Evolutionary conservation across 164 flowering plant genomes (phyloP), one percentile per base, ranked within the genome.

Genomic region (Liriodendron chinense): DNA sequence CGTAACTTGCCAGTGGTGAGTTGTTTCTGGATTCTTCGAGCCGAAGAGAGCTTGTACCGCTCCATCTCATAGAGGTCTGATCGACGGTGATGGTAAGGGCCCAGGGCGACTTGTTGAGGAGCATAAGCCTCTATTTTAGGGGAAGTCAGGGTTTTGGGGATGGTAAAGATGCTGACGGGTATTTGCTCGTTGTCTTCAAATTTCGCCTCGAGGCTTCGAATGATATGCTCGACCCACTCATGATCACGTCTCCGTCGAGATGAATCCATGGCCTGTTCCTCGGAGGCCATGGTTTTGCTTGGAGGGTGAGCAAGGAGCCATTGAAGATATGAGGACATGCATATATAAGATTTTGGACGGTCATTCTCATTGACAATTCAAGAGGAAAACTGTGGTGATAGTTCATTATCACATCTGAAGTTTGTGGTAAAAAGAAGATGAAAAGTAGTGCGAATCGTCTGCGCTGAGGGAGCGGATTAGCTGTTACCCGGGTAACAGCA

Each of bases 1-100:
- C 65, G 70, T 62, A 83, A 77, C n/a, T 77, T 71, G 56, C 50
- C 16, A 28, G 18, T 61, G 14, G 48, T 23, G 68, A 78, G 79
- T 14, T 72, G 65, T 43, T 56, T 50, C 16, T 77, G 79, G 26
- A 56, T 34, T 16, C 71, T 50, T 53, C 66, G 50, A 7, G 71
- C 79, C 1, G 75, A 13, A 14, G 47, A 50, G 48, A 74, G 22
- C 71, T 74, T 74, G 48, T 65, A 74, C 18, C 71, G 20, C 71
- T 66, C 49, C 76, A 74, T 74, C 9, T 74, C 71, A 23, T 74
- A 50, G 50, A 74, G 76, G 63, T 74, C 76, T 9, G 47, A 63
- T 13, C 70, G 53, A 47, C 34, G 23, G 7, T 66, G 63, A 23
- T 74, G 76, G 22, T 74, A 74, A 6, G 76, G 76, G 61, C 76